Base-by-base conservation (phyloP, 352 stramenopile genomes). In the Globisporangium nagaii region DNA sequence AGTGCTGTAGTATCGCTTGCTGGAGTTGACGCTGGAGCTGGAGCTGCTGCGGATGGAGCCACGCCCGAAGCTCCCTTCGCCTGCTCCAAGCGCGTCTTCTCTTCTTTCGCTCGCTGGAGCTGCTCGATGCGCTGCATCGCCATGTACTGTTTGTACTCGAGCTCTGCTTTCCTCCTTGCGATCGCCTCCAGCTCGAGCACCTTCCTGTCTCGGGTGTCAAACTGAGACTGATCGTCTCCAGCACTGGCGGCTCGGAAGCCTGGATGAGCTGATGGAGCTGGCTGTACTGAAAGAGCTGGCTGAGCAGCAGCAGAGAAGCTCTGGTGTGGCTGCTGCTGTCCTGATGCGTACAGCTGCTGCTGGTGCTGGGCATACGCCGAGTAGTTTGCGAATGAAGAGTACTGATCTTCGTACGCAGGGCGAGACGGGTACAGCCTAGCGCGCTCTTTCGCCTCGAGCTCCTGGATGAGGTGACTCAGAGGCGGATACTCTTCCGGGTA, bases 361-460 rank as follows among this genome's bases (percentile, higher is more conserved):
- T 42, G 28, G 8, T 5, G 19, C 30, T 28, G 30, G 27, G 17
- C 22, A 24, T 60, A 48, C 6, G 39, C 45, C 11, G 62, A 72
- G 46, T 71, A 90, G 32, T 87, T 67, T 31, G 73, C 65, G 34
- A 95, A 95, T 32, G 60, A 73, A 5, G 85, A 91, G 49, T 88
- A 93, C 22, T 73, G 57, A 44, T 95, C 85, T 47, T 86, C 65
- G 49, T 83, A 86, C 20, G 50, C 40, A 28, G 75, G 66, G 2
- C 73, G 73, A 13, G 70, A 60, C 6, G 83, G 79, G 46, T 93
- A 93, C 61, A 95, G 35, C 39, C 47, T 64, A n/a, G 60, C 48
- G 19, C 72, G 73, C 58, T 95, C 85, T 37, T 66, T 60, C 1
- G 37, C 41, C 56, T 95, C 85, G 2, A 66, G 73, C 9, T 81